Evolutionary conservation across 2,329 filamentous ascomycete genomes (phyloP), one percentile per base, ranked within the genome.

Genomic region (Juglanconis juglandina): DNA sequence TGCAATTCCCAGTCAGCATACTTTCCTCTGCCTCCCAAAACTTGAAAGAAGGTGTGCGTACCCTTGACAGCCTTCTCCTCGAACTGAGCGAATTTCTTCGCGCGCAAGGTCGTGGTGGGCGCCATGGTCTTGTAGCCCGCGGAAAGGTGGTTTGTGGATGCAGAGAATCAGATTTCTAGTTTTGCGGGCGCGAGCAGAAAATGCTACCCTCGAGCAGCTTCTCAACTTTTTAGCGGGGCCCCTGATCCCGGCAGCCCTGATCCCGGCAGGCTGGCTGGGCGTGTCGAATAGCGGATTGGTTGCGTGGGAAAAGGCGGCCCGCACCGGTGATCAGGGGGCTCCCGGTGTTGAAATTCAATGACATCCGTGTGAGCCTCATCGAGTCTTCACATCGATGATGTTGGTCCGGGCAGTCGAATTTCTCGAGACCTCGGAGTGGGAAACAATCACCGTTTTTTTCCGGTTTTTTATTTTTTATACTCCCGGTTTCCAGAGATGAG

Each of bases 11-110:
- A 32, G 37, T 44, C 14, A 56, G 41, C 24, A 58, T 49, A 34
- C 57, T 56, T 55, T 30, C 14, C 9, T 34, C 51, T 39, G 24
- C 17, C n/a, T 39, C 30, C 13, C 4, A 1, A 24, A 30, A 8
- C 13, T 11, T 4, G 14, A 13, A 39, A 5, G 3, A 33, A 32
- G 34, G 17, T 14, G 34, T 62, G 55, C 74, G 48, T 61, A 90
- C 88, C 88, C 75, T 85, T 85, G 1, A 78, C 79, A 52, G 84
- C 79, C 48, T 82, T 79, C 66, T 88, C 86, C 57, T 88, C 82
- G 47, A 85, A 76, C 55, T 88, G 84, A 59, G 84, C 80, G 66
- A 91, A 79, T 49, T 87, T 79, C 70, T 84, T 81, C 50, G 84
- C 82, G 50, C 83, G 78, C 56, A 82, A 79, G 63, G 39, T 53